phyloP scores from a whole-genome alignment of 108 stramenopile genomes.

The Nannochloropsis oceanica region DNA sequence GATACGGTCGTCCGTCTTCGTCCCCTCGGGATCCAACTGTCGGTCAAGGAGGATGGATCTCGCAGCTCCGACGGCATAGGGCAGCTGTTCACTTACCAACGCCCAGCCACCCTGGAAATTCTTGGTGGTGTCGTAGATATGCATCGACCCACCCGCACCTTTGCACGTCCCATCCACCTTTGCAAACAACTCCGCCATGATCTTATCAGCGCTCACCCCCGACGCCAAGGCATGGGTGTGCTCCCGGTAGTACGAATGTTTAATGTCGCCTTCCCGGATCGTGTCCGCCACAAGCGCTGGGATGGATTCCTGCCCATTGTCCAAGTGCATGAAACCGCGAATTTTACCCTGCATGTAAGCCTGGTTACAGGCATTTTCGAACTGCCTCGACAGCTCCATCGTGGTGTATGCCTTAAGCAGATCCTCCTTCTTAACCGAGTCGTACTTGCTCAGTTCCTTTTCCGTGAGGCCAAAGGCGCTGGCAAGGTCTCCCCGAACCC shows the following conservation, averaged over 20 bases:
- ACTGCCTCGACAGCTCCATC: constrained; percentile 46
- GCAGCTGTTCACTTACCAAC: constrained; percentile 83
- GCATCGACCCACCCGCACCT: constrained; percentile 95
- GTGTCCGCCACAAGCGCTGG: constrained; percentile 83
- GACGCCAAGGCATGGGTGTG: constrained; percentile 93
- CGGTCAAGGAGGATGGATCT: constrained; percentile 83
- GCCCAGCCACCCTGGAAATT: constrained; percentile 87
- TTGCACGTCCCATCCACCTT: constrained; percentile 93
- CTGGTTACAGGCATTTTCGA: constrained; percentile 97
- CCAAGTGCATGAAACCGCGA: constrained; percentile 96
- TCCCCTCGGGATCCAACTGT: constrained; percentile 50
- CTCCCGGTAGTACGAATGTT: constrained; percentile 92
- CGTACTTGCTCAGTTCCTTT: neutral
- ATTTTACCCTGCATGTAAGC: constrained; percentile 77
- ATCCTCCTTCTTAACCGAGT: constrained; percentile 26
- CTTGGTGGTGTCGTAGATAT: constrained; percentile 74
- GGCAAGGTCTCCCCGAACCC: neutral
- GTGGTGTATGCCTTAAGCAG: constrained; percentile 35
- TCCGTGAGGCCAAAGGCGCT: constrained; percentile 14
- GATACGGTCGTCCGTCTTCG: constrained; percentile 73
- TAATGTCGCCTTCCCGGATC: constrained; percentile 76
- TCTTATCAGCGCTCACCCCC: constrained; percentile 50
- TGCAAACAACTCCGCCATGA: constrained; percentile 95
- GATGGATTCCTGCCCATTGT: constrained; percentile 91
- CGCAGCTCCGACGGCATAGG: constrained; percentile 90